Percentiles rank a stretch among this genome's conserved stretches.
Evolutionary conservation across 1,139 yeast species (phyloP).

Genomic region (Trichomonascaceae sp.): DNA sequence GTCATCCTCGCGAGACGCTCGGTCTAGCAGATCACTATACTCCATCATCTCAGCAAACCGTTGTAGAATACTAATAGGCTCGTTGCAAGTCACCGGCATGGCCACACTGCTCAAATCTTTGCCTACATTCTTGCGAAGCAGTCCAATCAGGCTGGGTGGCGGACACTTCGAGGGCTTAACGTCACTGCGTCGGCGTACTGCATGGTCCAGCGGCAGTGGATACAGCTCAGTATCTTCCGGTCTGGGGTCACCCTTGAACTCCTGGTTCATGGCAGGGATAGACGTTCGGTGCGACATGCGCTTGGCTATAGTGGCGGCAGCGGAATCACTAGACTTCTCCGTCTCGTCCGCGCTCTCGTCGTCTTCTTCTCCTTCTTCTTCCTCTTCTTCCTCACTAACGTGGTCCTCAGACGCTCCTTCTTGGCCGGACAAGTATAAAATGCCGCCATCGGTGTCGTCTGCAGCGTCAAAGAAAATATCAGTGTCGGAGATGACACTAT

Average conservation of each 20-base stretch:
- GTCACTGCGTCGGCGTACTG: constrained; percentile 43
- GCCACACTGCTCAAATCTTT: constrained; percentile 77
- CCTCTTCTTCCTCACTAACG: constrained; percentile 19
- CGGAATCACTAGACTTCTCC: constrained; percentile 12
- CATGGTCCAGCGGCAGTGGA: constrained; percentile 44
- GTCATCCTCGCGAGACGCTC: constrained; percentile 42
- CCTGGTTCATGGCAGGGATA: constrained; percentile 5
- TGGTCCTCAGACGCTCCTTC: constrained; percentile 17
- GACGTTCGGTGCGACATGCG: constrained; percentile 2
- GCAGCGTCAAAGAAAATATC: constrained; percentile 59
- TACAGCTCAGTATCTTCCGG: constrained; percentile 30
- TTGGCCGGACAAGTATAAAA: constrained; percentile 17
- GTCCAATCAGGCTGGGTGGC: constrained; percentile 73
- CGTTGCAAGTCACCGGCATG: constrained; percentile 92
- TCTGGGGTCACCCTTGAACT: constrained; percentile 15
- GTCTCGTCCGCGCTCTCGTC: constrained; percentile 15
- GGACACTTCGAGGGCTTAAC: constrained; percentile 47
- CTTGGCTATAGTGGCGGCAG: constrained; percentile 8
- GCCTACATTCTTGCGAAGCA: constrained; percentile 82
- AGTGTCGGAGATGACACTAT: constrained; percentile 21
- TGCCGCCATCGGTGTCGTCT: constrained; percentile 33
- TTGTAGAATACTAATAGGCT: constrained; percentile 76
- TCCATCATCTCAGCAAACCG: constrained; percentile 69
- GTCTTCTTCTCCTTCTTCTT: constrained; percentile 7
- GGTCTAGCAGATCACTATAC: constrained; percentile 51